Base-by-base conservation (phyloP, 306 rosid genomes). In the Clitoria ternatea region DNA sequence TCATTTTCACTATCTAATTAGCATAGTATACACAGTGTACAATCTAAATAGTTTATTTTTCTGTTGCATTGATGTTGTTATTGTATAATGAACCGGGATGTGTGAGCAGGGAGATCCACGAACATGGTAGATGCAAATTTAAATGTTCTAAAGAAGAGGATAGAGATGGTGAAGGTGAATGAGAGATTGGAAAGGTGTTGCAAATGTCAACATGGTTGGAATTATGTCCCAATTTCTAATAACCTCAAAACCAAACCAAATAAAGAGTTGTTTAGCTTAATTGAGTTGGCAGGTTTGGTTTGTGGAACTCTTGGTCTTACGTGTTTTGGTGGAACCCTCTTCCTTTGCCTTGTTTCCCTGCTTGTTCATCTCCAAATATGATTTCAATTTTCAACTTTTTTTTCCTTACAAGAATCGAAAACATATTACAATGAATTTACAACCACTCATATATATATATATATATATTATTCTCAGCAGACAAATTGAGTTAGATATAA, bases 121-220 rank as follows among this genome's bases (percentile, higher is more conserved):
- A 67, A 84, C 42, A 74, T 56, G 3, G 90, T 88, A 33, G 89
- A 88, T 73, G 79, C 52, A 4, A 80, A 84, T 67, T 59, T 86
- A 81, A 43, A 37, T 35, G 81, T 82, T 63, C 73, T 89, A 7
- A 86, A 63, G 64, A 78, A 77, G 79, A 89, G 81, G 57, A 76
- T 86, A 45, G 82, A 82, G 42, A 45, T 76, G 37, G 72, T 84
- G 61, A 89, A 72, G 82, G 80, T 35, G 79, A 86, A 76, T 79
- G 95, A 84, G 72, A 78, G 43, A 55, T 68, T 88, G 9, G 86
- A 88, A 67, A 84, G 83, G 59, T 66, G 83, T 57, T 80, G 77
- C 43, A 80, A 49, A 55, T 47, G 61, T 19, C 64, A 75, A 27
- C 52, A 69, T 47, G 91, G 91, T 14, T 86, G 95, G 95, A 84